Percentiles rank a stretch among this genome's conserved stretches.
Evolutionary conservation across 2,329 filamentous ascomycete species (phyloP).

Genomic region (Stylonectria norvegica): DNA sequence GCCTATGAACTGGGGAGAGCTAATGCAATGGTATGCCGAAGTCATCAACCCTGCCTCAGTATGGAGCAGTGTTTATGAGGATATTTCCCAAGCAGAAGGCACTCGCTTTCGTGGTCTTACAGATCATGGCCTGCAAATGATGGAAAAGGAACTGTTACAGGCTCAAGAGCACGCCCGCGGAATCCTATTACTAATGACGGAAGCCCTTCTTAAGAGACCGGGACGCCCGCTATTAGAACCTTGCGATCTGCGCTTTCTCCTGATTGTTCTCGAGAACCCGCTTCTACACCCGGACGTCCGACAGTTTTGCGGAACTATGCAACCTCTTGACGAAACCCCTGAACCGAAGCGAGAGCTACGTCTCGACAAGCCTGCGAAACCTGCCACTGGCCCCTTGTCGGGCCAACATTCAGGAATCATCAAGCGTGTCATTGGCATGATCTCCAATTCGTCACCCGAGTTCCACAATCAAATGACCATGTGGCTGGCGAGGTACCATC

Average conservation of each 20-base stretch:
- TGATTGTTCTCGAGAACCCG: constrained; percentile 78
- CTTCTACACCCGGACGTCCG: constrained; percentile 54
- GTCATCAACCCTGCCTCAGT: constrained; percentile 64
- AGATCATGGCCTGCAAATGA: constrained; percentile 37
- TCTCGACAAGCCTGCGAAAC: constrained; percentile 7
- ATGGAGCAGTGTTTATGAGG: constrained; percentile 62
- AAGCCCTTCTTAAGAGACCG: constrained; percentile 76
- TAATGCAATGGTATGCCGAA: constrained; percentile 71
- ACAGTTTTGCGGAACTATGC: constrained; percentile 40
- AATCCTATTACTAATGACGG: constrained; percentile 71
- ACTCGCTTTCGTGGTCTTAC: constrained; percentile 34
- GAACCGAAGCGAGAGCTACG: constrained; percentile 14
- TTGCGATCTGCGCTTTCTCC: constrained; percentile 70
- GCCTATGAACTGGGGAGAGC: constrained; percentile 69
- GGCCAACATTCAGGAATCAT: constrained; percentile 79
- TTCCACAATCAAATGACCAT: constrained; percentile 74
- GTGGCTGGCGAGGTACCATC: constrained; percentile 73
- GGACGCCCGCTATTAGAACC: constrained; percentile 65
- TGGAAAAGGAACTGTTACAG: constrained; percentile 47
- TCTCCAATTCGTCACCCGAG: constrained; percentile 70
- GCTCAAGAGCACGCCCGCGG: constrained; percentile 68
- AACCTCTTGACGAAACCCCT: constrained; percentile 24
- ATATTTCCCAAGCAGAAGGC: constrained; percentile 34
- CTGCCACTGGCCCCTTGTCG: constrained; percentile 43
- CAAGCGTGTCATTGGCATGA: constrained; percentile 76